Evolutionary conservation across 1,284 basidiomycete genomes (phyloP).

Genomic region (Ustilago trichophora): DNA sequence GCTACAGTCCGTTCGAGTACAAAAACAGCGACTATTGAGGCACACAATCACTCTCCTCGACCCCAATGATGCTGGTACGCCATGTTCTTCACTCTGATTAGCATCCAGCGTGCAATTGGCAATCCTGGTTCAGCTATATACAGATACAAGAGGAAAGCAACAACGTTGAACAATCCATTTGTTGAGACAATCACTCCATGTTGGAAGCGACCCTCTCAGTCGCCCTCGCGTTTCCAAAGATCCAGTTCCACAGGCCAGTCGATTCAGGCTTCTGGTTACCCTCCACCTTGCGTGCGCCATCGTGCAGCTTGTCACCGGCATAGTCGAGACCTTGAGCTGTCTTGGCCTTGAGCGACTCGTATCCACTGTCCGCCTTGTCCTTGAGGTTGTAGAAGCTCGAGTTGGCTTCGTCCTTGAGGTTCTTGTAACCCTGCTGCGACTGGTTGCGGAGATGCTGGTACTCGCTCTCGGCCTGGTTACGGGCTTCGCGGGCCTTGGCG

Average conservation of each 20-base stretch:
- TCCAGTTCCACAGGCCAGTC: conserved; percentile 47
- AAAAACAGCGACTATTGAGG: too few species aligned
- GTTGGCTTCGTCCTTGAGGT: conserved; percentile 38
- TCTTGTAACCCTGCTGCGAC: conserved; percentile 36
- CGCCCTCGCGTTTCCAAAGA: conserved; percentile 40
- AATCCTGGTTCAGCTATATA: too few species aligned
- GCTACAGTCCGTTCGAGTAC: conserved; percentile 23
- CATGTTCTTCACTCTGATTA: too few species aligned
- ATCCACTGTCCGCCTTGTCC: conserved; percentile 34
- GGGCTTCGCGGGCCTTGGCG: conserved; percentile 28
- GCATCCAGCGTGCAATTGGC: too few species aligned
- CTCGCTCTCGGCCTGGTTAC: conserved; percentile 30
- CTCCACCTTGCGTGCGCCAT: conserved; percentile 40
- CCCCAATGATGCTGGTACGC: too few species aligned
- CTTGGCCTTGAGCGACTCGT: conserved; percentile 29
- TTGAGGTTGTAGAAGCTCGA: conserved; percentile 31
- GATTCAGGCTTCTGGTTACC: conserved; percentile 29
- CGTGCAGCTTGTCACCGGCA: conserved; percentile 40
- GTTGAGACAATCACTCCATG: conserved; percentile 42
- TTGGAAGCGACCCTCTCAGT: conserved; percentile 44
- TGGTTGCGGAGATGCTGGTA: conserved; percentile 24
- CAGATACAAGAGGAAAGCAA: too few species aligned
- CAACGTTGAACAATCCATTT: too few species aligned
- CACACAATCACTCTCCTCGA: too few species aligned
- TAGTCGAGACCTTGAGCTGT: conserved; percentile 42